phyloP scores from a whole-genome alignment of 257 asterid genomes.

The Jasminum sambac region DNA sequence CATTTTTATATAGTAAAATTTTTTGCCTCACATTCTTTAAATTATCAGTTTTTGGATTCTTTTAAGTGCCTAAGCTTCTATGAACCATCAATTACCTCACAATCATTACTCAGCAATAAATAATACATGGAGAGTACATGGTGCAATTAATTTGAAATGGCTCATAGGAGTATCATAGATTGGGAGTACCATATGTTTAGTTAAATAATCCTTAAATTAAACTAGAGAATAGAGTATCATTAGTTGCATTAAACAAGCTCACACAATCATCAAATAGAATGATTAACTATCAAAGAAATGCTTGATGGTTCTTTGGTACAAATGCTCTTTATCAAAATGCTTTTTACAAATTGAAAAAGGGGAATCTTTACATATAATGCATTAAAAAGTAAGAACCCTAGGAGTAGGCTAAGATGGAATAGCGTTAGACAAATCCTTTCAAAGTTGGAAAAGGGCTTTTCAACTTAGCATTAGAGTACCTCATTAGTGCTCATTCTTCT shows the following conservation, averaged over 20 bases:
- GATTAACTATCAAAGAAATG: slow-evolving; percentile 26
- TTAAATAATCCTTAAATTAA: background rate
- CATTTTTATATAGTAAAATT: background rate
- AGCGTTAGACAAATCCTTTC: slow-evolving; percentile 8
- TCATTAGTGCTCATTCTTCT: slow-evolving; percentile 1
- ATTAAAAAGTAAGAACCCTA: slow-evolving; percentile 22
- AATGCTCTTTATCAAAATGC: slow-evolving; percentile 10
- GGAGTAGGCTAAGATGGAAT: slow-evolving; percentile 15
- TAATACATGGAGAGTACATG: background rate
- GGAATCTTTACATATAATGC: slow-evolving; percentile 14
- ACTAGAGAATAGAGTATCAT: slow-evolving; percentile 22
- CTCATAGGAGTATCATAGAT: too few species aligned
- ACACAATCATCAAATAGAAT: slow-evolving; percentile 40
- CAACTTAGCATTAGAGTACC: slow-evolving; percentile 8
- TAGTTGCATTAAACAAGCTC: slow-evolving; percentile 33
- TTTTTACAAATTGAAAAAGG: background rate
- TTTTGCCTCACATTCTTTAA: background rate
- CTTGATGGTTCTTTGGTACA: slow-evolving; percentile 5
- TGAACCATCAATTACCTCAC: background rate
- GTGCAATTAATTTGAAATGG: background rate
- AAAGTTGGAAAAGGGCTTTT: slow-evolving; percentile 34
- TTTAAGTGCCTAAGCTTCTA: background rate
- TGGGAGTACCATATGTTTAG: too few species aligned
- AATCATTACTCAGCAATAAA: slow-evolving; percentile 4
- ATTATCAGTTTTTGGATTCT: background rate